Evolutionary conservation across 306 rosid species (phyloP), one percentile per base, ranked within the genome.

Genomic region (Pyrus betulifolia): DNA sequence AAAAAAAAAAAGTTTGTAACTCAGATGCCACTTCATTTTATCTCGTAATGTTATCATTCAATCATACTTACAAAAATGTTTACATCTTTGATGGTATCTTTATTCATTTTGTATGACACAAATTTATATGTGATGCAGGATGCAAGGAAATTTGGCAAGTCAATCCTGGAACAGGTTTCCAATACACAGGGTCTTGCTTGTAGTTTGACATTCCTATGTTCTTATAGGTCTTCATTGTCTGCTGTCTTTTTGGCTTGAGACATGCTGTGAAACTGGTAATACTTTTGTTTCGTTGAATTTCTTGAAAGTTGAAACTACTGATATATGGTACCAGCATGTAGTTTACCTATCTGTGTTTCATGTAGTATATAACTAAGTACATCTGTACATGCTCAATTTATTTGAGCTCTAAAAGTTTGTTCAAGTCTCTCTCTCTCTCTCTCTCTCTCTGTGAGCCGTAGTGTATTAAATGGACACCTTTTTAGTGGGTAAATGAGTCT

Each of bases 251-350:
- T 88, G 79, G 98, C 74, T 84, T 94, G 72, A 88, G 81, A 79
- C 98, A 94, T 92, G 97, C 97, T 72, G 88, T 85, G 87, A 90
- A 84, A 86, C 82, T 94, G 98, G 98, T 94, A 90, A 84, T 55
- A 67, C 55, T 69, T 40, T 51, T 23, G 42, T 75, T 77, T 78
- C 57, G 22, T n/a, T 17, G 4, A 46, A 58, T 10, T 52, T 22
- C 71, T 19, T 38, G 69, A 44, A 49, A 38, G 17, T 77, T 80
- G 58, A 69, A 71, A 64, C 75, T 64, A 74, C 54, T 74, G 76
- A 25, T 62, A 4, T 69, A 75, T 79, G 74, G 77, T 22, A 69
- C 23, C 49, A 19, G 42, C 12, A 54, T 71, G 17, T 55, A 6
- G 75, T 54, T 54, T 62, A 54, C 13, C 64, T 54, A 54, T 54